Evolutionary conservation across 1,284 basidiomycete genomes (phyloP), one percentile per base, ranked within the genome.

Genomic region (Vanrija humicola): DNA sequence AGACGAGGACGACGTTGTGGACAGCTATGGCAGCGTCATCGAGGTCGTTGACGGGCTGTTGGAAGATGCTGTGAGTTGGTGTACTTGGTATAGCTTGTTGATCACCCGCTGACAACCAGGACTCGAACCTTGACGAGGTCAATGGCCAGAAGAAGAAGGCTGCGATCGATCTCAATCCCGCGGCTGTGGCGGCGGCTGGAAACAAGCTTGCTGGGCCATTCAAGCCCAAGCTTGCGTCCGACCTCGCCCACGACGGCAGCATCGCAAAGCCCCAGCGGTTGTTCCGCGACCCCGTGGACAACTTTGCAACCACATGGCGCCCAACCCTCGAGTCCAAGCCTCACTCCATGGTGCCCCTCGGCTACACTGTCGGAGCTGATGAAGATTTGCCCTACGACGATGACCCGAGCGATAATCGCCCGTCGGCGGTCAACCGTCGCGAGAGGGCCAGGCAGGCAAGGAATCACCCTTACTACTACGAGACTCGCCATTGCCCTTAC

Each of bases 31-130:
- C 19, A 61, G 66, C 29, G 82, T 95, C 0, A 86, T 90, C 16
- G 90, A 94, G 69, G 79, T 84, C 0, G 83, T 96, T 77, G 95
- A 98, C 73, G 81, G 83, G 39, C 73, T 97, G 53, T 77, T 96
- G 54, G 95, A 98, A 74, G 82, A 84, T 53, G 88, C 91, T 5
- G 90, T 88, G 64, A 73, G 85, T 78, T 38, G 23, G 29, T 28
- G 46, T 55, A 46, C 47, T 25, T 59, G 23, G 14, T 21, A 57
- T 14, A 50, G 28, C 19, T 43, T 43, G 40, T 42, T 43, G 34
- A 34, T 28, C 28, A 28, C 7, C 28, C 18, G 1, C 14, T 23
- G 21, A 23, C 21, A 23, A 23, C 0, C 55, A 90, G 87, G 90
- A 96, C 70, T 85, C 84, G 5, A 85, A 84, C 59, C 74, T 97